Conservation (phyloP, 225 moss, liverwort and hornwort genomes). For the Anthoceros angustus region DNA sequence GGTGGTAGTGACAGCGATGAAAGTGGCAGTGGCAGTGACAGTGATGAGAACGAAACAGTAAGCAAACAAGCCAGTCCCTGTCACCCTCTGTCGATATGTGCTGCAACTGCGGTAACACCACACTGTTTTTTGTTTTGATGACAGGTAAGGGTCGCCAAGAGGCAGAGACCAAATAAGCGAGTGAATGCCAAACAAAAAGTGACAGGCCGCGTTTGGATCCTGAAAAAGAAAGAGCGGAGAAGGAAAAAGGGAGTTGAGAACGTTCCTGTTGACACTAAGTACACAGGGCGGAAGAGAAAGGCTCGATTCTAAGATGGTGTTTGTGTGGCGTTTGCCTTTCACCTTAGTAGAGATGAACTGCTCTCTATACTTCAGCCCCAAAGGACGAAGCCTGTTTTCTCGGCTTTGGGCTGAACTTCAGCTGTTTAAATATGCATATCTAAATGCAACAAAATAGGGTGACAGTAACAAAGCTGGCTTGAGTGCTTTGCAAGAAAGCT, state of each 20-base stretch:
- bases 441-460: too few species aligned
- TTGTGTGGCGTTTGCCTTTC: too few species aligned
- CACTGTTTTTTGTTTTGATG: neutral
- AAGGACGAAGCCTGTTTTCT: too few species aligned
- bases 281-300: conserved; percentile 91
- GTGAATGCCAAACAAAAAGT: conserved; percentile 21
- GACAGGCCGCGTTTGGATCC: conserved; percentile 50
- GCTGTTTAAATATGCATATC: too few species aligned
- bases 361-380: too few species aligned
- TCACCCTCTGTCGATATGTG: neutral
- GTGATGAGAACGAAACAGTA: conserved; percentile 31
- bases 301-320: conserved; percentile 30
- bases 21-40: conserved; percentile 32
- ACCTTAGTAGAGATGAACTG: too few species aligned
- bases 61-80: neutral
- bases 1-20: conserved; percentile 36
- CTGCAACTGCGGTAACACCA: too few species aligned
- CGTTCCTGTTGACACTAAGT: conserved; percentile 80
- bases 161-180: conserved; percentile 31
- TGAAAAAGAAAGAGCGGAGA: conserved; percentile 87
- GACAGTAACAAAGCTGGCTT: too few species aligned
- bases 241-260: conserved; percentile 43
- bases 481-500: too few species aligned
- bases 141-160: conserved; percentile 48
- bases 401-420: too few species aligned